Conservation (phyloP, 1,284 basidiomycete species). For the Mycosarcoma mackinlayi region DNA sequence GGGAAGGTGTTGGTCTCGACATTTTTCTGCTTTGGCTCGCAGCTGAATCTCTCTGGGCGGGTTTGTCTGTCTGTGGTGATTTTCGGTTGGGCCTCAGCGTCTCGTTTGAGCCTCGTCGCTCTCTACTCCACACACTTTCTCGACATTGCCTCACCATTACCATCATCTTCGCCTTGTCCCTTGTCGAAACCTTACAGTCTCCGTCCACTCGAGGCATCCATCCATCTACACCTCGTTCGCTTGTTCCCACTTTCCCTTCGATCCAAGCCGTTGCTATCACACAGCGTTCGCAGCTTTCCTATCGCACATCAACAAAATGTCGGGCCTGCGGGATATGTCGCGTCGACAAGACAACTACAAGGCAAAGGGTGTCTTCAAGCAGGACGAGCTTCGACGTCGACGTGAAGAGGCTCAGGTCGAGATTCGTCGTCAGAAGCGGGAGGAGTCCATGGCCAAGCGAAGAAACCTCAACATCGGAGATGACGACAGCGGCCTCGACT, state of each 20-base stretch:
- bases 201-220: not conserved
- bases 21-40: too few relatives aligned
- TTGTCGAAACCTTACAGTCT: not conserved
- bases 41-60: too few relatives aligned
- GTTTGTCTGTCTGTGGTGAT: not conserved
- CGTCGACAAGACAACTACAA: slow-evolving; percentile 67
- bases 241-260: not conserved
- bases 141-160: not conserved
- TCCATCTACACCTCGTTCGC: not conserved
- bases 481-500: slow-evolving; percentile 61
- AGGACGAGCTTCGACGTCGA: slow-evolving; percentile 66
- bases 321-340: slow-evolving; percentile 58
- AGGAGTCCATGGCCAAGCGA: slow-evolving; percentile 68
- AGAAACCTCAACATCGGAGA: slow-evolving; percentile 62
- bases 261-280: not conserved
- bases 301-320: slow-evolving; percentile 43
- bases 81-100: not conserved
- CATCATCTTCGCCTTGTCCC: slow-evolving; percentile 1
- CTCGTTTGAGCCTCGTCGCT: not conserved
- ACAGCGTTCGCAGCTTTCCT: not conserved
- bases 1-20: too few relatives aligned
- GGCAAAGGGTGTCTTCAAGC: slow-evolving; percentile 66
- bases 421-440: slow-evolving; percentile 67
- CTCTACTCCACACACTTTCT: slow-evolving; percentile 1
- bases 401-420: slow-evolving; percentile 68